phyloP scores from a whole-genome alignment of 2,329 filamentous ascomycete genomes.

The Lasiodiplodia sp. region DNA sequence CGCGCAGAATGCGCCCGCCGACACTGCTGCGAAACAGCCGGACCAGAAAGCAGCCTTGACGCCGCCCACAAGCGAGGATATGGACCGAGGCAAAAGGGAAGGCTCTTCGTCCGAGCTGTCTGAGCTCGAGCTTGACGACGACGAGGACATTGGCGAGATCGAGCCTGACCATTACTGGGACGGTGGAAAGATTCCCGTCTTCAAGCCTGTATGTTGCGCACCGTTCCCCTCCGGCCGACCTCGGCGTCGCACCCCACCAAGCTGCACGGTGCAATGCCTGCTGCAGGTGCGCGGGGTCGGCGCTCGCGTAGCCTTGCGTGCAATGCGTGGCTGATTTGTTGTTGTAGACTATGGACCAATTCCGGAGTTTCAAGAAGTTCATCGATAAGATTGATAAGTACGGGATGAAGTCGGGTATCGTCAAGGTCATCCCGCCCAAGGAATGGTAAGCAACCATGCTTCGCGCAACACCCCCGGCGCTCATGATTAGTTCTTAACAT shows the following conservation, averaged over 20 bases:
- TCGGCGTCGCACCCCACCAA: conserved; percentile 10
- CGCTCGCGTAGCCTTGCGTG: neutral
- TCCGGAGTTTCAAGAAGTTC: conserved; percentile 90
- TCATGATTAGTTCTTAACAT: conserved; percentile 28
- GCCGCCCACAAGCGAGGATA: conserved; percentile 60
- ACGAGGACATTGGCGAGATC: conserved; percentile 71
- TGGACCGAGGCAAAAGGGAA: conserved; percentile 55
- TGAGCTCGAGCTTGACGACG: conserved; percentile 55
- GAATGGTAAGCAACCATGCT: conserved; percentile 75
- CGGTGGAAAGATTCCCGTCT: conserved; percentile 83
- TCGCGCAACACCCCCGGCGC: conserved; percentile 8
- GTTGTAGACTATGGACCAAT: conserved; percentile 82
- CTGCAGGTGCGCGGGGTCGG: neutral
- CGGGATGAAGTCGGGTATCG: conserved; percentile 96
- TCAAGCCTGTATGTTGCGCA: conserved; percentile 73
- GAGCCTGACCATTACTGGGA: conserved; percentile 88
- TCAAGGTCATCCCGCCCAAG: conserved; percentile 91
- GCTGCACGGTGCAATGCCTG: conserved; percentile 21
- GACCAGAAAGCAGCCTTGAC: conserved; percentile 55
- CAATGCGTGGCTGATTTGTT: conserved; percentile 22
- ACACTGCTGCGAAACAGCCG: conserved; percentile 37
- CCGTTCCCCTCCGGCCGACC: conserved; percentile 27
- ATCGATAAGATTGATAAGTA: conserved; percentile 90
- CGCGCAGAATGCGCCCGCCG: conserved; percentile 22
- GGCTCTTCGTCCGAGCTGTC: conserved; percentile 56